A percentile compares a stretch with the other conserved stretches of the same genome.
These are phyloP conservation scores for Calonectria naviculata DNA, from an alignment of 2,329 filamentous ascomycete genomes.

Conservation along the genomic window DNA sequence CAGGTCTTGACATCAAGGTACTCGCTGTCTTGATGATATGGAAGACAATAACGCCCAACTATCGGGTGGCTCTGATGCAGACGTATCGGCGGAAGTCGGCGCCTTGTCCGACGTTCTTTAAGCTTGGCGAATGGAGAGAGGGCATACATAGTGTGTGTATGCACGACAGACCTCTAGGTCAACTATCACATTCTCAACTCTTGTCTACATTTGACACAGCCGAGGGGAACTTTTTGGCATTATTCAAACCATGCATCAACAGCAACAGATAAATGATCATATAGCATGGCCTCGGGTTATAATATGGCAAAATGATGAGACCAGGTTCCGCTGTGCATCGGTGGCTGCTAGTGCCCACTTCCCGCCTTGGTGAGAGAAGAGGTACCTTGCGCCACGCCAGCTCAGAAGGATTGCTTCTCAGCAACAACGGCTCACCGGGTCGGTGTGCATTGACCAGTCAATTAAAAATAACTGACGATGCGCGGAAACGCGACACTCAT, in stretches of 20 bases:
- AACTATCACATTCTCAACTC: constrained; percentile 9
- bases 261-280: constrained; percentile 27
- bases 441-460: constrained; percentile 16
- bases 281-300: constrained; percentile 16
- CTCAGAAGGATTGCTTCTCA: not conserved
- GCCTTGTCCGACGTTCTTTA: not conserved
- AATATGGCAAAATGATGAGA: not conserved
- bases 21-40: constrained; percentile 1
- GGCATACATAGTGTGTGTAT: not conserved
- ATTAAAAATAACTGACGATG: constrained; percentile 14
- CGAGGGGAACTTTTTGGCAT: not conserved
- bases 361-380: constrained; percentile 5
- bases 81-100: not conserved
- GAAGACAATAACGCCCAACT: not conserved
- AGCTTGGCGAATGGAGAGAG: not conserved
- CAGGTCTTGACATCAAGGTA: not conserved
- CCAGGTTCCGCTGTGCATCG: constrained; percentile 9
- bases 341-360: constrained; percentile 17
- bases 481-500: constrained; percentile 6
- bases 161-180: constrained; percentile 13
- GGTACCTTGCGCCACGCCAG: not conserved
- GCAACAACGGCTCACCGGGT: constrained; percentile 21
- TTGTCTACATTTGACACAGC: not conserved
- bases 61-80: constrained; percentile 4
- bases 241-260: constrained; percentile 7